Conservation (phyloP, 225 moss, liverwort and hornwort genomes). For the Thuidium tamariscinum region DNA sequence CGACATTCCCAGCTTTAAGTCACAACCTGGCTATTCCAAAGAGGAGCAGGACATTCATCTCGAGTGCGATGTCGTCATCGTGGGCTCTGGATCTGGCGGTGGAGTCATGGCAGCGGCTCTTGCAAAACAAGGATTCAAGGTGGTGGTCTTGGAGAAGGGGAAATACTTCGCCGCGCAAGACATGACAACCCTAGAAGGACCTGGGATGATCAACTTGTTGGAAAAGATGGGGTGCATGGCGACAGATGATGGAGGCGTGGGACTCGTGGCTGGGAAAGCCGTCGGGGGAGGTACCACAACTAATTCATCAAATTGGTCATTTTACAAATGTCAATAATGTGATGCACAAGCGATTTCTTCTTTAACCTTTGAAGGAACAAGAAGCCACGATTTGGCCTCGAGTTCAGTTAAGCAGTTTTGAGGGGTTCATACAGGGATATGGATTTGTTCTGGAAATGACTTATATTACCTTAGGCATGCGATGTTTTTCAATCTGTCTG, state of each 20-base stretch:
- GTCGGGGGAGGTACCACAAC: constrained; percentile 54
- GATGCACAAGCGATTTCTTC: neutral
- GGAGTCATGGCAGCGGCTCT: constrained; percentile 76
- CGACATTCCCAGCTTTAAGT: neutral
- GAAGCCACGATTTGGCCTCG: neutral
- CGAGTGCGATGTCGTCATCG: constrained; percentile 63
- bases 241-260: constrained; percentile 49
- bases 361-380: neutral
- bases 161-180: constrained; percentile 62
- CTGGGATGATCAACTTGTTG: constrained; percentile 29
- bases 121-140: constrained; percentile 58
- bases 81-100: constrained; percentile 89
- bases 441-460: neutral
- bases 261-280: constrained; percentile 44
- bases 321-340: neutral
- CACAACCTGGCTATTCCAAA: neutral
- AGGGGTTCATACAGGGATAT: neutral
- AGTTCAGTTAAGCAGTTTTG: neutral
- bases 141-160: constrained; percentile 74
- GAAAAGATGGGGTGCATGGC: constrained; percentile 43
- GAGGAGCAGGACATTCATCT: constrained; percentile 17
- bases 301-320: neutral
- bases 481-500: neutral
- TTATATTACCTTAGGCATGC: neutral
- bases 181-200: constrained; percentile 49